Evolutionary conservation across 306 rosid genomes (phyloP).

Genomic region (Trifolium pratense): DNA sequence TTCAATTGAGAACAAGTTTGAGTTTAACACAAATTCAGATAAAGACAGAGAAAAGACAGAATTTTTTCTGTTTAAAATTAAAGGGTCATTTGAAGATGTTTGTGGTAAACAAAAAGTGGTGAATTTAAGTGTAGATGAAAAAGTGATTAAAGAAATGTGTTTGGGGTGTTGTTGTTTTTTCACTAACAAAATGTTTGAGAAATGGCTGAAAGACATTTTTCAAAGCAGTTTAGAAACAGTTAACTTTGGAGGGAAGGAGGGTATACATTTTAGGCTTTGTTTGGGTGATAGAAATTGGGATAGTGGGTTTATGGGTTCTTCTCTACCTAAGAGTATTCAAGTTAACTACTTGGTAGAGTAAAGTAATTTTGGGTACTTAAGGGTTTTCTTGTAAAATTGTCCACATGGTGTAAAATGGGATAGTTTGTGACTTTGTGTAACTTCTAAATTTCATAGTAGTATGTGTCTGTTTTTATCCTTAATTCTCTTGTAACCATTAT

Average conservation of each 20-base stretch:
- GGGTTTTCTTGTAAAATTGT: slow-evolving; percentile 48
- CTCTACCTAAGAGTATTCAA: slow-evolving; percentile 74
- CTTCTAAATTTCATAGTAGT: slow-evolving; percentile 61
- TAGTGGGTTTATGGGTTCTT: slow-evolving; percentile 74
- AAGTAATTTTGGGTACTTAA: slow-evolving; percentile 30
- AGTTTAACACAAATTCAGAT: slow-evolving; percentile 57
- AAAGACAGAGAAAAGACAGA: slow-evolving; percentile 56
- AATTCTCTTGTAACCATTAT: neutral
- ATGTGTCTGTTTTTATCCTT: slow-evolving; percentile 46
- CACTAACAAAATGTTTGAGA: slow-evolving; percentile 80
- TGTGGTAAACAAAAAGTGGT: slow-evolving; percentile 50
- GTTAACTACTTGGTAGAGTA: slow-evolving; percentile 64
- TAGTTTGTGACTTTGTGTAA: slow-evolving; percentile 66
- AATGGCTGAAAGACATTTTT: slow-evolving; percentile 87
- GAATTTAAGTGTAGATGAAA: slow-evolving; percentile 73
- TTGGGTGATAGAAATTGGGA: slow-evolving; percentile 67
- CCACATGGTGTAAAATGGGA: slow-evolving; percentile 48
- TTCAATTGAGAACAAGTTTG: slow-evolving; percentile 55
- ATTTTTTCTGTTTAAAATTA: slow-evolving; percentile 61
- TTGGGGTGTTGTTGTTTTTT: slow-evolving; percentile 67
- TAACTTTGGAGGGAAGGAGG: slow-evolving; percentile 64
- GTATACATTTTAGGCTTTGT: slow-evolving; percentile 75
- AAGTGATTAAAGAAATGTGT: slow-evolving; percentile 66
- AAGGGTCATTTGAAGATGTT: slow-evolving; percentile 58
- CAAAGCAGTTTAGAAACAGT: slow-evolving; percentile 64